phyloP scores from a whole-genome alignment of 2,329 filamentous ascomycete genomes.

The Pseudocercospora crystallina region DNA sequence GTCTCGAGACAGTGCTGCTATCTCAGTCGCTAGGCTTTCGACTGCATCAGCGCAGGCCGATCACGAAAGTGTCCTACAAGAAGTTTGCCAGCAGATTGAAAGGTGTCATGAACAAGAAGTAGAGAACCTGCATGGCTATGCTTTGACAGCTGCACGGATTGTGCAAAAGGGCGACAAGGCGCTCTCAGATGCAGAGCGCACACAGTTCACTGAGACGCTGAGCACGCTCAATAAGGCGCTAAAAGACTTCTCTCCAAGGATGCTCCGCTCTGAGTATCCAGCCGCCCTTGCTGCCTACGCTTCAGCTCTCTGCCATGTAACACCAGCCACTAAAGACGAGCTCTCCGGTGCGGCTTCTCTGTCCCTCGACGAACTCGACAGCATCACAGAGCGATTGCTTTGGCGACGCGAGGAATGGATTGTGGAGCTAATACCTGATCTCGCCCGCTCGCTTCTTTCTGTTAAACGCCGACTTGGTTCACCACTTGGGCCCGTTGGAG shows the following conservation, averaged over 20 bases:
- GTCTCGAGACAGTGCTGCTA: constrained; percentile 71
- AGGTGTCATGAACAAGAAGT: constrained; percentile 37
- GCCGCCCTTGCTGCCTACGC: constrained; percentile 24
- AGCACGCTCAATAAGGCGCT: constrained; percentile 9
- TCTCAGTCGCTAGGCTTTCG: constrained; percentile 63
- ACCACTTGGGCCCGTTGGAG: constrained; percentile 25
- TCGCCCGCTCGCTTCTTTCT: constrained; percentile 20
- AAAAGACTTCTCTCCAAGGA: constrained; percentile 26
- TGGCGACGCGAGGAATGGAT: constrained; percentile 31
- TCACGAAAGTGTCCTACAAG: constrained; percentile 39
- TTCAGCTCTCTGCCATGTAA: constrained; percentile 23
- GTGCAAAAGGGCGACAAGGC: not conserved
- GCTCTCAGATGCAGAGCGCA: no score
- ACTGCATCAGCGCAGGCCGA: constrained; percentile 38
- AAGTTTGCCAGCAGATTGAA: constrained; percentile 47
- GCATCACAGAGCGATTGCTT: constrained; percentile 27
- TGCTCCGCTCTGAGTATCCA: constrained; percentile 32
- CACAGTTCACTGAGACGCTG: not conserved
- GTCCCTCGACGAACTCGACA: constrained; percentile 20
- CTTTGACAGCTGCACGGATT: constrained; percentile 14
- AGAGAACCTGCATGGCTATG: constrained; percentile 23
- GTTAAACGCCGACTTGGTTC: constrained; percentile 13
- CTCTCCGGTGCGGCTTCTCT: not conserved
- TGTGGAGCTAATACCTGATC: constrained; percentile 23
- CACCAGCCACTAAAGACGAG: not conserved